These are phyloP conservation scores for Amylostereum areolatum DNA, from an alignment of 1,284 basidiomycete species.

Conservation along the genomic window DNA sequence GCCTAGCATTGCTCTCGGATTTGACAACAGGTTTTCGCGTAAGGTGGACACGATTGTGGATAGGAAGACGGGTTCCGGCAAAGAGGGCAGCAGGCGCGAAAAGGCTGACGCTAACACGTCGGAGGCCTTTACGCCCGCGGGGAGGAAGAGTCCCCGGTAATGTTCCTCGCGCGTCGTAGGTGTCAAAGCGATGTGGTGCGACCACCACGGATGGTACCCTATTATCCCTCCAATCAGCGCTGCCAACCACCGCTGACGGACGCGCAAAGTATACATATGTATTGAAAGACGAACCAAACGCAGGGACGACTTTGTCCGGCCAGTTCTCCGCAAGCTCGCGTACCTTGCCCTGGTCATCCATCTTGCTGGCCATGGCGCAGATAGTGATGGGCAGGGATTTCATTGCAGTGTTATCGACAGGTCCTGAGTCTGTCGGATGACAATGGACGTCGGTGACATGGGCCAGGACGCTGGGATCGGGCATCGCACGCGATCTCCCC, in stretches of 20 bases:
- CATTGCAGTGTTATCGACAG: slow-evolving; percentile 39
- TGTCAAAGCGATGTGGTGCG: slow-evolving; percentile 56
- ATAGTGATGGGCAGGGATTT: slow-evolving; percentile 51
- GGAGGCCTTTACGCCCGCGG: slow-evolving; percentile 14
- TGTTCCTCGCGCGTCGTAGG: slow-evolving; percentile 40
- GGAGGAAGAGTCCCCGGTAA: slow-evolving; percentile 56
- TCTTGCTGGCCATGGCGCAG: slow-evolving; percentile 69
- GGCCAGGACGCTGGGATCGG: slow-evolving; percentile 34
- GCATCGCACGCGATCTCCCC: too few relatives aligned
- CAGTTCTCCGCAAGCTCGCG: slow-evolving; percentile 49
- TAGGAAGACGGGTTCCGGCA: slow-evolving; percentile 62
- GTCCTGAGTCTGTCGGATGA: slow-evolving; percentile 66
- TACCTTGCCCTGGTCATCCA: slow-evolving; percentile 59
- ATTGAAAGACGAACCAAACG: slow-evolving; percentile 52
- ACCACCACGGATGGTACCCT: slow-evolving; percentile 86
- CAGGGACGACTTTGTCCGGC: slow-evolving; percentile 66
- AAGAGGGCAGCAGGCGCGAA: slow-evolving; percentile 40
- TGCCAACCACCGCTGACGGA: not conserved
- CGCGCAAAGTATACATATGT: not conserved
- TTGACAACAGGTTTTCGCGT: slow-evolving; percentile 45
- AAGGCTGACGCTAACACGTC: slow-evolving; percentile 35
- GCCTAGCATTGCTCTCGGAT: slow-evolving; percentile 70
- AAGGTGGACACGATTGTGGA: slow-evolving; percentile 46
- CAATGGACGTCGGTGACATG: slow-evolving; percentile 77
- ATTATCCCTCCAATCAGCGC: not conserved